Conservation (phyloP, 2,329 filamentous ascomycete genomes). For the Malbranchea cinnamomea region DNA sequence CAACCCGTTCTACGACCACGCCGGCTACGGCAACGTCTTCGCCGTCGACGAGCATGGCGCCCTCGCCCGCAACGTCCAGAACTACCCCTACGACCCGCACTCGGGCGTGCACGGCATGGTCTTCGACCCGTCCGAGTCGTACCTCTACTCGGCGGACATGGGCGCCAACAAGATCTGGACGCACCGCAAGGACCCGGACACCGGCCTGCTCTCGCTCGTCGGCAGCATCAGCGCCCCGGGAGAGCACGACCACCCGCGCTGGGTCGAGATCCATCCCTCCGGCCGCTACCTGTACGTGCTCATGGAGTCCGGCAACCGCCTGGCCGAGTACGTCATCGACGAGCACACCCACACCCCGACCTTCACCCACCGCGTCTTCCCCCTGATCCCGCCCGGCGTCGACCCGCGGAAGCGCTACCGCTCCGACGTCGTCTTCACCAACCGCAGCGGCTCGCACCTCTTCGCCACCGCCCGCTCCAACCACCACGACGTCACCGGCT, state of each 20-base stretch:
- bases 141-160: constrained; percentile 36
- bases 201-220: constrained; percentile 51
- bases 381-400: constrained; percentile 52
- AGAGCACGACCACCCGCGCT: constrained; percentile 63
- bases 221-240: constrained; percentile 59
- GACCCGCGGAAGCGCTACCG: constrained; percentile 49
- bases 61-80: constrained; percentile 28
- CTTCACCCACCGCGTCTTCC: constrained; percentile 62
- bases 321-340: constrained; percentile 72
- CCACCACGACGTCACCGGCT: constrained; percentile 59
- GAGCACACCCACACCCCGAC: constrained; percentile 56
- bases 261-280: constrained; percentile 70
- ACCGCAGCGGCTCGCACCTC: constrained; percentile 54
- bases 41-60: constrained; percentile 29
- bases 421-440: constrained; percentile 67
- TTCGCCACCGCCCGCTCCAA: constrained; percentile 78
- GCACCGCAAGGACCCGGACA: constrained; percentile 51
- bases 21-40: constrained; percentile 62
- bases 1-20: constrained; percentile 80
- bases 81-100: constrained; percentile 29
- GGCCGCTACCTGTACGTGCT: constrained; percentile 70
- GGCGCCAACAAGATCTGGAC: constrained; percentile 52
- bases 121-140: constrained; percentile 30
- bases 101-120: constrained; percentile 36
- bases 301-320: constrained; percentile 77